phyloP scores from a whole-genome alignment of 805 yeast genomes.

The Ogataea degrootiae region DNA sequence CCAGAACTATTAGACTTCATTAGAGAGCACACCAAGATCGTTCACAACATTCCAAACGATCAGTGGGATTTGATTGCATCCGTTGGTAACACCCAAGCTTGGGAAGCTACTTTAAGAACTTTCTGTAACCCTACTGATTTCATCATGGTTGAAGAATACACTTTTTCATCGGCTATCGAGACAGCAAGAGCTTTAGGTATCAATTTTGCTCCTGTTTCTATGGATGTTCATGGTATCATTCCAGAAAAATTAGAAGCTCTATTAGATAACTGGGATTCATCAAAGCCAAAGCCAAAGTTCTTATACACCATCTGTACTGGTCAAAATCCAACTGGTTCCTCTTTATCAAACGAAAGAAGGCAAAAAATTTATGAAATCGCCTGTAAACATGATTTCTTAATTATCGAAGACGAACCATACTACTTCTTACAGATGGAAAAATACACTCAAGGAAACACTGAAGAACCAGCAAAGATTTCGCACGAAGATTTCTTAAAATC shows the following conservation, averaged over 20 bases:
- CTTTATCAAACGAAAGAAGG: conserved; percentile 74
- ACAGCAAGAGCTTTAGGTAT: conserved; percentile 60
- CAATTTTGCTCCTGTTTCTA: conserved; percentile 56
- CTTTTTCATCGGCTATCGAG: conserved; percentile 72
- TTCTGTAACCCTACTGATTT: conserved; percentile 56
- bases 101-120: conserved; percentile 78
- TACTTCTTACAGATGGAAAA: conserved; percentile 91
- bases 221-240: conserved; percentile 63
- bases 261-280: conserved; percentile 55
- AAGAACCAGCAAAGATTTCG: conserved; percentile 24
- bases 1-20: conserved; percentile 63
- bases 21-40: conserved; percentile 64
- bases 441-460: conserved; percentile 43
- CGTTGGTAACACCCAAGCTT: conserved; percentile 87
- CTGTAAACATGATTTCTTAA: conserved; percentile 77
- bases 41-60: conserved; percentile 47
- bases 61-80: conserved; percentile 74
- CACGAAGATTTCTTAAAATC: conserved; percentile 66
- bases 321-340: conserved; percentile 96
- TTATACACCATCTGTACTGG: conserved; percentile 93
- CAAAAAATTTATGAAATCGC: conserved; percentile 69
- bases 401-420: conserved; percentile 96
- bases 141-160: conserved; percentile 69
- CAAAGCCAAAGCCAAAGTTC: conserved; percentile 68
- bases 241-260: conserved; percentile 51